phyloP scores from a whole-genome alignment of 23 red algal genomes.

The Gracilaria gracilis region DNA sequence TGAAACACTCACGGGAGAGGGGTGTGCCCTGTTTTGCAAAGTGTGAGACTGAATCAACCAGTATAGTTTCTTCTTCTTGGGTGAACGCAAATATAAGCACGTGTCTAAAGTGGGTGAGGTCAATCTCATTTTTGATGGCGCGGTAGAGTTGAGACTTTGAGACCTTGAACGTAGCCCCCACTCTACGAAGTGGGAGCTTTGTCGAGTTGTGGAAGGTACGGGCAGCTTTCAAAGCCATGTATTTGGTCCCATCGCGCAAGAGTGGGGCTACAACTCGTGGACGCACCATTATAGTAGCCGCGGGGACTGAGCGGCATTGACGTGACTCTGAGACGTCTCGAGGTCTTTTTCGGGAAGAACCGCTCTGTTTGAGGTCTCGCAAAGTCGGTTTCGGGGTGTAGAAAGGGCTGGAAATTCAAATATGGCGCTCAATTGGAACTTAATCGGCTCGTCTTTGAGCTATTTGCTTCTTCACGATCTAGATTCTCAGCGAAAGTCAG shows the following conservation, averaged over 20 bases:
- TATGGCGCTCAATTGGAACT: neutral
- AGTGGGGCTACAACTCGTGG: neutral
- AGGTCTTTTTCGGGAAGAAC: neutral
- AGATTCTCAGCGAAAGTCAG: too few relatives aligned
- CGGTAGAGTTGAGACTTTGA: neutral
- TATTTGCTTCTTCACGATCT: too few relatives aligned
- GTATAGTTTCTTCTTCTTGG: neutral
- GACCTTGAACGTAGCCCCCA: neutral
- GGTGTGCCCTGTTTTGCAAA: neutral
- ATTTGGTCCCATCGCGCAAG: neutral
- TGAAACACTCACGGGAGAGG: neutral
- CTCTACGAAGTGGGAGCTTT: neutral
- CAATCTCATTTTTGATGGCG: neutral
- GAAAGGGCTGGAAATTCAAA: neutral
- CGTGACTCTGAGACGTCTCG: neutral
- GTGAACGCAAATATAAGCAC: neutral
- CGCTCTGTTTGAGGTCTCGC: neutral
- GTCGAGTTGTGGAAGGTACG: neutral
- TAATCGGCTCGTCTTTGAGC: neutral
- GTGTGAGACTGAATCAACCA: neutral
- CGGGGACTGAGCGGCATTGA: neutral
- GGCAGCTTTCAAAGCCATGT: neutral
- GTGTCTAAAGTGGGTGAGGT: neutral
- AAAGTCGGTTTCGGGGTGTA: too few relatives aligned
- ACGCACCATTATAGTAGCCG: neutral